Base-by-base conservation (phyloP, 2,329 filamentous ascomycete genomes). In the Epichloe scottii region DNA sequence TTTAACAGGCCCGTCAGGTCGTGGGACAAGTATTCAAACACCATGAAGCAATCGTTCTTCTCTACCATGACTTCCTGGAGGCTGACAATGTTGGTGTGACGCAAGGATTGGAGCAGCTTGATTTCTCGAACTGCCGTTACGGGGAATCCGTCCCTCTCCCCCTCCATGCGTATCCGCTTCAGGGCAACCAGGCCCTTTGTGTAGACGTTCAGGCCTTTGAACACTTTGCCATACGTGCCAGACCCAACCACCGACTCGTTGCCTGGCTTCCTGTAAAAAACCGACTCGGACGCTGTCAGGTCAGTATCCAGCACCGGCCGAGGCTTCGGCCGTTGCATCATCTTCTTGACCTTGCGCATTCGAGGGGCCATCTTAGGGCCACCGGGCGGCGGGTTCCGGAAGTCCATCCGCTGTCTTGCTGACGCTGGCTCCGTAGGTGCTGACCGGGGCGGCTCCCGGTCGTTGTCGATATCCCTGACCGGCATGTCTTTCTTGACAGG, bases 21-120 rank as follows among this genome's bases (percentile, higher is more conserved):
- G 65, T 98, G 93, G 1, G 93, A 91, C 34, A 97, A 77, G 63
- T 98, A 98, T 66, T 98, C 93, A 57, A 98, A 98, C 3, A 98
- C 93, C 93, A 98, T 98, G 69, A 95, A 98, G 66, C 93, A 98
- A 68, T 97, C 90, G 59, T 97, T 97, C 63, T 85, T 87, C 69
- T 98, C 93, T 2, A 98, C 93, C 93, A 98, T 98, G 57, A 94
- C 88, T 69, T 95, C 89, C 57, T 87, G 81, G 17, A 95, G 71
- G 40, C 83, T 82, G 52, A 95, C 88, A 48, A 95, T 83, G 60
- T 94, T 95, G 53, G 76, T 71, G 60, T 95, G 88, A 55, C 84
- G 83, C 21, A 95, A 74, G 3, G 87, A 90, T 63, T 95, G 89
- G n/a, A 95, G 74, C 23, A 95, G 73, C 65, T 94, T 94, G 71